phyloP scores from a whole-genome alignment of 768 basidiomycete species.

The Boletus rubescentipes region DNA sequence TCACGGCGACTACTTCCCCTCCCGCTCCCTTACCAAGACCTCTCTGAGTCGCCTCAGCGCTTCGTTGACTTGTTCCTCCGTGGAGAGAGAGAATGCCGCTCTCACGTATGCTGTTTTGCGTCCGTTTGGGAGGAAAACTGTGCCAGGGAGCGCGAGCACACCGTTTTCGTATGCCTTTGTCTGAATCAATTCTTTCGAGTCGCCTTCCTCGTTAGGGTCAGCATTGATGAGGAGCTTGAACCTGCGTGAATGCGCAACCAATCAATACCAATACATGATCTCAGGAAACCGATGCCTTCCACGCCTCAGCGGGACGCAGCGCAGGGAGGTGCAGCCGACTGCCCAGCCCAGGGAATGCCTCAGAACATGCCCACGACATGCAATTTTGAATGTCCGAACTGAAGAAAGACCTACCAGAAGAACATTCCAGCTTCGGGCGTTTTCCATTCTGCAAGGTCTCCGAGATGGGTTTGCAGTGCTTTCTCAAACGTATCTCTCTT shows the following conservation, averaged over 20 bases:
- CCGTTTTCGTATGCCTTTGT: conserved; percentile 76
- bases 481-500: conserved; percentile 78
- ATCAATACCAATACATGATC: conserved; percentile 25
- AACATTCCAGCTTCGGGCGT: conserved; percentile 84
- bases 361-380: conserved; percentile 4
- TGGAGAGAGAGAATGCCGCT: conserved; percentile 74
- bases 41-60: conserved; percentile 61
- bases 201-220: conserved; percentile 43
- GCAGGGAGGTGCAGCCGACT: background rate
- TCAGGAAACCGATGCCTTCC: conserved; percentile 3
- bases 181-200: conserved; percentile 72
- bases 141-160: conserved; percentile 88
- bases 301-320: conserved; percentile 4
- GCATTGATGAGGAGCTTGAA: conserved; percentile 60
- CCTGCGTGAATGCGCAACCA: conserved; percentile 39
- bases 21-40: conserved; percentile 34
- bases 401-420: conserved; percentile 59
- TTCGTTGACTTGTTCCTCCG: conserved; percentile 68
- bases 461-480: conserved; percentile 74
- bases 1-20: conserved; percentile 2
- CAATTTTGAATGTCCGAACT: conserved; percentile 6
- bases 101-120: conserved; percentile 73
- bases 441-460: conserved; percentile 71
- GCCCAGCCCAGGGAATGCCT: conserved; percentile 2
- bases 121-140: conserved; percentile 74